Evolutionary conservation across 768 basidiomycete species (phyloP).

Genomic region (Pisolithus microcarpus): DNA sequence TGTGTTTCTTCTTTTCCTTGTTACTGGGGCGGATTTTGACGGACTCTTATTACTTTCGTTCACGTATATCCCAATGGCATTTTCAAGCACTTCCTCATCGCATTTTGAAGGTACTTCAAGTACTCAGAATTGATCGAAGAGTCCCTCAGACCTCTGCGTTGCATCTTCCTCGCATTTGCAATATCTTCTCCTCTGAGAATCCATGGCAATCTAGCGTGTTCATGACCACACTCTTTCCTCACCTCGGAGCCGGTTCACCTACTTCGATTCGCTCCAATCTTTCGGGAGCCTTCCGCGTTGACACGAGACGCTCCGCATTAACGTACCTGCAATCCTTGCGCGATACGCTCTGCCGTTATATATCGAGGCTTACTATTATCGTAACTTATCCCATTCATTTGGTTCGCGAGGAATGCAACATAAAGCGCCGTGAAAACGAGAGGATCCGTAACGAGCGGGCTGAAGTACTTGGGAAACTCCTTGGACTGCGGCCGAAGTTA

Average conservation of each 20-base stretch:
- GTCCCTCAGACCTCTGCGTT: slow-evolving; percentile 42
- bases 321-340: slow-evolving; percentile 6
- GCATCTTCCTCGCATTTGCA: slow-evolving; percentile 40
- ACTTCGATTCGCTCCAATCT: slow-evolving; percentile 13
- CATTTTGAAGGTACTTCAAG: slow-evolving; percentile 28
- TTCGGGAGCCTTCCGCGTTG: slow-evolving; percentile 1
- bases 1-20: slow-evolving; percentile 35
- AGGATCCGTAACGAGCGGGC: slow-evolving; percentile 63
- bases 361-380: slow-evolving; percentile 7
- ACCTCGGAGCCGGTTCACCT: slow-evolving; percentile 35
- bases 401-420: slow-evolving; percentile 57
- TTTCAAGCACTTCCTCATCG: slow-evolving; percentile 23
- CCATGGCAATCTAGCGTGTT: slow-evolving; percentile 45
- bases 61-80: slow-evolving; percentile 2
- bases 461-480: slow-evolving; percentile 55
- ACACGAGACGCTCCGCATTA: slow-evolving; percentile 5
- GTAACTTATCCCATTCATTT: slow-evolving; percentile 52
- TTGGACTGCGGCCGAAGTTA: slow-evolving; percentile 46
- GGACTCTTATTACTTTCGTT: background rate
- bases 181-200: slow-evolving; percentile 40
- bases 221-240: slow-evolving; percentile 59
- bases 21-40: background rate
- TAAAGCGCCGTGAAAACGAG: slow-evolving; percentile 54
- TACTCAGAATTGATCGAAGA: slow-evolving; percentile 37
- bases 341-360: slow-evolving; percentile 7